These are phyloP conservation scores for Truncatella angustata DNA, from an alignment of 2,329 filamentous ascomycete genomes.

Conservation along the genomic window DNA sequence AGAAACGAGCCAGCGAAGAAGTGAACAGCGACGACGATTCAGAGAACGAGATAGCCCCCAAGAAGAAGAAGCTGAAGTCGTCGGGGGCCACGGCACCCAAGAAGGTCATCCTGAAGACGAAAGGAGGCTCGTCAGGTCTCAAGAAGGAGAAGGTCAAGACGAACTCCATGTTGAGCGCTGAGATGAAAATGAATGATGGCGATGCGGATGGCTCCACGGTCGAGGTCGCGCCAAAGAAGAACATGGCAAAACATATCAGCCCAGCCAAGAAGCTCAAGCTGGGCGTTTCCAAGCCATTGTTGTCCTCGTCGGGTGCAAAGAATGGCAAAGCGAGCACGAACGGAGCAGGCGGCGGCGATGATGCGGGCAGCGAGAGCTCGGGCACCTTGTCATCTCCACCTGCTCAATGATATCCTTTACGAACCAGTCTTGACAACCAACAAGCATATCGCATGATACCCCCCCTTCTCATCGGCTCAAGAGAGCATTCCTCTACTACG, in stretches of 20 bases:
- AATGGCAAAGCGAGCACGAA: constrained; percentile 34
- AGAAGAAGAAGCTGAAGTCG: constrained; percentile 59
- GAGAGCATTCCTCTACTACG: no score
- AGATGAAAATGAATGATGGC: constrained; percentile 40
- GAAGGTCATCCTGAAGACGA: constrained; percentile 56
- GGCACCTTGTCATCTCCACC: constrained; percentile 56
- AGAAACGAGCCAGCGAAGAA: constrained; percentile 56
- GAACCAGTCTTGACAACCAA: no score
- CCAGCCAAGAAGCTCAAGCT: constrained; percentile 46
- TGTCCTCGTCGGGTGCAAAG: constrained; percentile 49
- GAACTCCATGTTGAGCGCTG: constrained; percentile 48
- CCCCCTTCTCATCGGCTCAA: no score
- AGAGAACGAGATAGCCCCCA: constrained; percentile 46
- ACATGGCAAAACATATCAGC: constrained; percentile 36
- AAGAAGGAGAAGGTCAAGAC: constrained; percentile 58
- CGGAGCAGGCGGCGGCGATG: constrained; percentile 29
- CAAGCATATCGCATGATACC: no score
- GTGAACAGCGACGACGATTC: constrained; percentile 53
- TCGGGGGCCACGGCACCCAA: constrained; percentile 40
- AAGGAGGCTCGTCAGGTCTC: constrained; percentile 29
- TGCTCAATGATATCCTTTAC: no score
- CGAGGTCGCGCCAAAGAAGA: constrained; percentile 42
- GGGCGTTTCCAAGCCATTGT: constrained; percentile 41
- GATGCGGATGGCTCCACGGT: constrained; percentile 36
- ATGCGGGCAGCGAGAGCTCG: constrained; percentile 55